Percentiles rank a stretch among this genome's conserved stretches.
phyloP scores from a whole-genome alignment of 352 stramenopile species.

The Pythium guiyangense region DNA sequence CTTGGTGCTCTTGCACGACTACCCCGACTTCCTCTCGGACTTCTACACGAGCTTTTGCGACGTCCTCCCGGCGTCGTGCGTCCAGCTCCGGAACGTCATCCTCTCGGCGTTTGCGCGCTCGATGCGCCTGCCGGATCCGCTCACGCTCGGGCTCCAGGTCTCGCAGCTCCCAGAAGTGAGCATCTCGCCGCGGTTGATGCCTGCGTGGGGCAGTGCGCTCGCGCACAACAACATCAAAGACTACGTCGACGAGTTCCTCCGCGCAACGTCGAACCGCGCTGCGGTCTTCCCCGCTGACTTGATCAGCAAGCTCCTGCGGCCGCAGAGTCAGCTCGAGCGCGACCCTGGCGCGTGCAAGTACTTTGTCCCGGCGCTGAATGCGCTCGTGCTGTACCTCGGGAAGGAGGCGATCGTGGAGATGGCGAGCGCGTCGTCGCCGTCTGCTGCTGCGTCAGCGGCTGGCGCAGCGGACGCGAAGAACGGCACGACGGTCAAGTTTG shows the following conservation, averaged over 20 bases:
- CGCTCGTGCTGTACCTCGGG: constrained; percentile 79
- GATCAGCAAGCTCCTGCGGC: constrained; percentile 68
- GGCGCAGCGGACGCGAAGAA: constrained; percentile 11
- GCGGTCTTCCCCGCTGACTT: constrained; percentile 86
- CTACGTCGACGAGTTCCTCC: constrained; percentile 96
- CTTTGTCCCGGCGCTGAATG: constrained; percentile 93
- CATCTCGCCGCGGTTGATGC: constrained; percentile 92
- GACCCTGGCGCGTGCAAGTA: constrained; percentile 75
- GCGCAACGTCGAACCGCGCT: constrained; percentile 78
- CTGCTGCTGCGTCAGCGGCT: constrained; percentile 2
- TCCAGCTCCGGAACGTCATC: constrained; percentile 98
- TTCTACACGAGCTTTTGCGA: constrained; percentile 99
- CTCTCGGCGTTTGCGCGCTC: constrained; percentile 96
- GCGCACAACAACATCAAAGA: constrained; percentile 87
- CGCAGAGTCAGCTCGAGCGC: constrained; percentile 54
- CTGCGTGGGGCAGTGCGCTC: constrained; percentile 93
- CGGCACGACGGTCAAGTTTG: constrained; percentile 62
- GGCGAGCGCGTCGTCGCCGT: constrained; percentile 34
- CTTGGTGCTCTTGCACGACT: constrained; percentile 98
- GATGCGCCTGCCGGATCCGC: constrained; percentile 97
- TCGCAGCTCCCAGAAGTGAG: constrained; percentile 96
- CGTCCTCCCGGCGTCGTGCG: constrained; percentile 94
- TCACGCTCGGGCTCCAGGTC: constrained; percentile 97
- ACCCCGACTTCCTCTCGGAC: constrained; percentile 96
- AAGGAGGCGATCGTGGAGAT: constrained; percentile 85